Evolutionary conservation across 2,329 filamentous ascomycete genomes (phyloP), one percentile per base, ranked within the genome.

Genomic region (Didymosphaeria variabile): DNA sequence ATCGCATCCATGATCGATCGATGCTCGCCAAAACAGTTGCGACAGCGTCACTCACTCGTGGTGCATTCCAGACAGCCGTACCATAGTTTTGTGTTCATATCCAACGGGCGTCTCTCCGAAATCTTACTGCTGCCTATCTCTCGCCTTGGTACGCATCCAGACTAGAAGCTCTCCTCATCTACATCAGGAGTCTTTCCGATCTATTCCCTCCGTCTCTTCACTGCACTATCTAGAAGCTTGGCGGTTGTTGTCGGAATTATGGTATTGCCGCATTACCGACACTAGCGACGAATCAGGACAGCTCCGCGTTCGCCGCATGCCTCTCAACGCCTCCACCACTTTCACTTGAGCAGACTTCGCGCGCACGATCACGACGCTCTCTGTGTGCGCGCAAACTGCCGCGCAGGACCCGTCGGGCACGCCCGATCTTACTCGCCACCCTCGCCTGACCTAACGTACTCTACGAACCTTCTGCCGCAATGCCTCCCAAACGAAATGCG

Each of bases 401-500:
- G 47, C 31, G n/a, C 2, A 34, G 1, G 31, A 26, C 17, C 12
- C 26, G 23, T 10, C 10, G 45, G 10, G n/a, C 34, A 9, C 9
- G n/a, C n/a, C 32, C 26, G 31, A 36, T n/a, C n/a, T 10, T 5
- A 8, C 49, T 17, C 32, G 1, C 19, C 3, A 19, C 29, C n/a
- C 17, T 34, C 17, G 2, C 15, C 46, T 15, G 15, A 50, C 29
- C 46, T 5, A 9, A 32, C 7, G 9, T 13, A 9, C 45, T 47
- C 45, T 12, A 31, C 45, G 23, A 51, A 26, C 26, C 5, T n/a
- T 23, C 21, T 17, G 34, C 36, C 55, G 68, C 5, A 46, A 74
- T 73, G 65, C 71, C 75, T 55, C 57, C 72, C 5, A 76, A 77
- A 55, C 71, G 71, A 46, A 69, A 72, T 42, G 71, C 66, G 59